phyloP scores from a whole-genome alignment of 1,284 basidiomycete genomes.

The Boletus mariae region DNA sequence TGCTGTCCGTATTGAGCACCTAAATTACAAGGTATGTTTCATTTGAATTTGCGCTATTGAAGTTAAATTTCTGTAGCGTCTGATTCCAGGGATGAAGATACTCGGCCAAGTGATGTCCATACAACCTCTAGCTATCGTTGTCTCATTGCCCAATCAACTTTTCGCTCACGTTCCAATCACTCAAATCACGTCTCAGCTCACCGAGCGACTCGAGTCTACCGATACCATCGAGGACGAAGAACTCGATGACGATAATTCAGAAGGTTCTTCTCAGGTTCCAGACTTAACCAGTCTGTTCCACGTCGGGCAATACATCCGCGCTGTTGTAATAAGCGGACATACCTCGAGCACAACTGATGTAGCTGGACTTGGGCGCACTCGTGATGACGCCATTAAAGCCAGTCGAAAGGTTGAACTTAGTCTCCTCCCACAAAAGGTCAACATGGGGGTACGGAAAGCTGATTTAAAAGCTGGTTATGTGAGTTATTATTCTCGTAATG shows the following conservation, averaged over 20 bases:
- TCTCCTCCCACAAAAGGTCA: constrained; percentile 83
- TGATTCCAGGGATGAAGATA: constrained; percentile 82
- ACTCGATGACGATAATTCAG: constrained; percentile 44
- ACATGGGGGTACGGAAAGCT: constrained; percentile 73
- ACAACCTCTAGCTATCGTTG: constrained; percentile 85
- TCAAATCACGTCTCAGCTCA: constrained; percentile 85
- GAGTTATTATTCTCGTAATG: constrained; percentile 23
- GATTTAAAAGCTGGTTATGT: constrained; percentile 81
- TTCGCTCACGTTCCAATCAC: constrained; percentile 95
- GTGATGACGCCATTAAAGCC: constrained; percentile 64
- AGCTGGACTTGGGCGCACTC: constrained; percentile 52
- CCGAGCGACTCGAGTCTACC: constrained; percentile 61
- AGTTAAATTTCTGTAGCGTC: constrained; percentile 50
- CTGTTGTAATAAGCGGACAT: constrained; percentile 69
- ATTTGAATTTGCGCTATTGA: background rate
- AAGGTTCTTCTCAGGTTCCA: constrained; percentile 44
- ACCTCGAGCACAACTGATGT: constrained; percentile 57
- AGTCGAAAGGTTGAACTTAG: constrained; percentile 86
- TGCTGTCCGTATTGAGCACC: constrained; percentile 76
- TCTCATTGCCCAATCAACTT: constrained; percentile 94
- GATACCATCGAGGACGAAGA: constrained; percentile 45
- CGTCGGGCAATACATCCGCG: constrained; percentile 84
- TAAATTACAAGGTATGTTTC: constrained; percentile 82
- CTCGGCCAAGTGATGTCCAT: constrained; percentile 85
- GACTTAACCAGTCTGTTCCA: constrained; percentile 76